Conservation (phyloP, 23 red algal genomes). For the Gracilaria vermiculophylla region DNA sequence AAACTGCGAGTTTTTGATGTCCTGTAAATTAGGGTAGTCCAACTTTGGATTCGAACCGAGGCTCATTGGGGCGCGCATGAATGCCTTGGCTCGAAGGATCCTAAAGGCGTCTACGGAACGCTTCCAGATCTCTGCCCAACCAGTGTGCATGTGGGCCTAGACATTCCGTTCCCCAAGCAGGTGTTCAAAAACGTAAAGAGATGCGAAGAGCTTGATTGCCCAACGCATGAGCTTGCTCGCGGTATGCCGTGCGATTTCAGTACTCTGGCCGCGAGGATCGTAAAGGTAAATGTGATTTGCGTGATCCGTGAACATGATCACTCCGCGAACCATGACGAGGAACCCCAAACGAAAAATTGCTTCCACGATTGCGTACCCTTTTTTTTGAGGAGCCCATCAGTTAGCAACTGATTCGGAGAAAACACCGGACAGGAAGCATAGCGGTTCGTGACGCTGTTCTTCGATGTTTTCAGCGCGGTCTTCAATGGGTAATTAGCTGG, state of each 20-base stretch:
- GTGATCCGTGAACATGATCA: slow-evolving; percentile 19
- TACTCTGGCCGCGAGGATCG: background rate
- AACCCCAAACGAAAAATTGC: background rate
- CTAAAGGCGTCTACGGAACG: too few relatives aligned
- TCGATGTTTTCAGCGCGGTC: background rate
- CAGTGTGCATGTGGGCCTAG: background rate
- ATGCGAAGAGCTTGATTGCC: background rate
- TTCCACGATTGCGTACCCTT: slow-evolving; percentile 12
- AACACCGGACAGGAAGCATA: slow-evolving; percentile 5
- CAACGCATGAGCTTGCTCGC: slow-evolving; percentile 20
- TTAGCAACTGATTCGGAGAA: background rate
- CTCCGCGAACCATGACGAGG: background rate
- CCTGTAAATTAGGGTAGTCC: background rate
- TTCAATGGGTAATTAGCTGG: background rate
- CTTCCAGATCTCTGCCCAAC: too few relatives aligned
- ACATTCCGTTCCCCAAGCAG: slow-evolving; percentile 1
- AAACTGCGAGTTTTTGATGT: background rate
- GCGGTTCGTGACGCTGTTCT: background rate
- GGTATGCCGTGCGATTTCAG: background rate
- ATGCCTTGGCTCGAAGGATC: background rate
- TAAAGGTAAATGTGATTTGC: slow-evolving; percentile 6
- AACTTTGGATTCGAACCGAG: background rate
- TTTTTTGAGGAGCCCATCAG: background rate
- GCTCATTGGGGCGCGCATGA: background rate
- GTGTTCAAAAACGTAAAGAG: slow-evolving; percentile 2